Evolutionary conservation across 306 rosid species (phyloP).

Genomic region (Corylus americana): DNA sequence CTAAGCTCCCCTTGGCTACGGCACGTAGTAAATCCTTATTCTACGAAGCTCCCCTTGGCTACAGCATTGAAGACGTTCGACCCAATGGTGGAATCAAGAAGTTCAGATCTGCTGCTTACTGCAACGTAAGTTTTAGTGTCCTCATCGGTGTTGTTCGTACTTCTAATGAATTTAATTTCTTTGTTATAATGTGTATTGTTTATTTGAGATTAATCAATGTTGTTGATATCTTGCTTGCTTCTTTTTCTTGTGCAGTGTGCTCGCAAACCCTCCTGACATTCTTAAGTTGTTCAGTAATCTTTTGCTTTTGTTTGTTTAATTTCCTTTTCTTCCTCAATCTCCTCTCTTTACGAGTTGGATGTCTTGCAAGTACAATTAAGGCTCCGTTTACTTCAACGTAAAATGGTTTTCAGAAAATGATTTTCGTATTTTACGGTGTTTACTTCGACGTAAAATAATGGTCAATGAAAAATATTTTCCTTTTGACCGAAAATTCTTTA

Average conservation of each 20-base stretch:
- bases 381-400: too few relatives aligned
- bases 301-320: slow-evolving; percentile 18
- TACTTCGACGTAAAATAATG: too few relatives aligned
- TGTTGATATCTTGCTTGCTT: not conserved
- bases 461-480: too few relatives aligned
- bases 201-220: too few relatives aligned
- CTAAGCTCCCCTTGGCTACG: too few relatives aligned
- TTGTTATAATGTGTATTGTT: too few relatives aligned
- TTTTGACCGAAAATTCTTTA: too few relatives aligned
- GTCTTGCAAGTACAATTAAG: not conserved
- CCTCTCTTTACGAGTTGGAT: slow-evolving; percentile 63
- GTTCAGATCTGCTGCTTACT: slow-evolving; percentile 96
- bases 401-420: too few relatives aligned
- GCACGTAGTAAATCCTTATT: slow-evolving; percentile 51
- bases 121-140: slow-evolving; percentile 59
- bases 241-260: slow-evolving; percentile 60
- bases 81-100: slow-evolving; percentile 98
- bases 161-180: not conserved
- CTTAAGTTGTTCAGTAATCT: not conserved
- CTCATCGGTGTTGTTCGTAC: not conserved
- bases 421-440: too few relatives aligned
- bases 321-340: slow-evolving; percentile 44
- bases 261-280: slow-evolving; percentile 82
- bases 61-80: slow-evolving; percentile 93
- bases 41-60: slow-evolving; percentile 94